A percentile compares a stretch with the other conserved stretches of the same genome.
These are phyloP conservation scores for Penicillium fimorum DNA, from an alignment of 495 filamentous ascomycete genomes.

Conservation along the genomic window DNA sequence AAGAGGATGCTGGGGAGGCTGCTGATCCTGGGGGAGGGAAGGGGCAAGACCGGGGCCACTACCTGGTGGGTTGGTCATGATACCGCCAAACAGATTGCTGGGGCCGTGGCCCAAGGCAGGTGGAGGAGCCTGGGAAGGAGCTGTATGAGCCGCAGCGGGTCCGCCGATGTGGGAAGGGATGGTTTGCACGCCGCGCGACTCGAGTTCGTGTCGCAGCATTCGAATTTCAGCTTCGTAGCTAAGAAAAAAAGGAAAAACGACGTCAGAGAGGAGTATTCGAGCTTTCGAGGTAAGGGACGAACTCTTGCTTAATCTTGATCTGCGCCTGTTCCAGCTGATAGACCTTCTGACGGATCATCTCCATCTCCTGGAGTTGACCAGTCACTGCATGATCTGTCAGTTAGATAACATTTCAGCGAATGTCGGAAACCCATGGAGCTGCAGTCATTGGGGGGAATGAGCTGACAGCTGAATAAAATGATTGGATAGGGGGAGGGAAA, in stretches of 20 bases:
- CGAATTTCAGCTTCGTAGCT: conserved; percentile 94
- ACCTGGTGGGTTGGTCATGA: conserved; percentile 87
- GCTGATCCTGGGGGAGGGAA: conserved; percentile 66
- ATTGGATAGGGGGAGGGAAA: background rate
- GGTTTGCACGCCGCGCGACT: conserved; percentile 74
- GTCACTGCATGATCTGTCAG: conserved; percentile 60
- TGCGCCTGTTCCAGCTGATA: conserved; percentile 88
- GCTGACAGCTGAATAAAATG: conserved; percentile 13
- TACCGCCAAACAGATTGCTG: conserved; percentile 88
- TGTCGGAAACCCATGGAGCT: conserved; percentile 18
- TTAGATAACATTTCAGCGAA: conserved; percentile 33
- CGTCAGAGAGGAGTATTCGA: background rate
- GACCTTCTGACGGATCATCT: conserved; percentile 86
- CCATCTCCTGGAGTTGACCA: conserved; percentile 86
- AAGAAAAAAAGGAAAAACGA: conserved; percentile 11
- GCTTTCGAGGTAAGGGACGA: conserved; percentile 28
- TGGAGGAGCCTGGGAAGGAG: conserved; percentile 77
- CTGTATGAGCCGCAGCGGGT: conserved; percentile 63
- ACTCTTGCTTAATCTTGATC: conserved; percentile 86
- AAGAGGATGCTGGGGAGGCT: conserved; percentile 59
- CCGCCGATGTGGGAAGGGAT: conserved; percentile 60
- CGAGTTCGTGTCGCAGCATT: conserved; percentile 83
- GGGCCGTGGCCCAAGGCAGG: conserved; percentile 88
- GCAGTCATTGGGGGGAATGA: conserved; percentile 15
- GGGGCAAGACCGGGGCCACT: conserved; percentile 88